Evolutionary conservation across 2,329 filamentous ascomycete genomes (phyloP), one percentile per base, ranked within the genome.

Genomic region (Penicillium brasilianum): DNA sequence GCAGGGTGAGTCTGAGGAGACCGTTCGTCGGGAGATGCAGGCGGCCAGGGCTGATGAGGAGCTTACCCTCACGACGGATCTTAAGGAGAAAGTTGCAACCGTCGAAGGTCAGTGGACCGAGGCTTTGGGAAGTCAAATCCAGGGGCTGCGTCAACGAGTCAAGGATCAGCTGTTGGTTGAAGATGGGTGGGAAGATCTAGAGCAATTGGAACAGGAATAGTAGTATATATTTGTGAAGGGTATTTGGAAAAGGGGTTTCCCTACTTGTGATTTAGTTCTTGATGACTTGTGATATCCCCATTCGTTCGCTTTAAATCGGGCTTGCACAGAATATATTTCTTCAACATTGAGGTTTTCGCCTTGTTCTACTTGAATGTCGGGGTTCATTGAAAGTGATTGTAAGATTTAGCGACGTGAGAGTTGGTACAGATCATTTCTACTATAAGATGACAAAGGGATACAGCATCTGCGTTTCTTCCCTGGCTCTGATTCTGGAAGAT

Each of bases 91-190:
- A 78, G 95, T 97, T 1, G 87, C 89, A 34, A 87, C 93, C 65
- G 91, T 98, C 36, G 93, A 97, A 77, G 90, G 92, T 57, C 92
- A 96, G 78, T 98, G 95, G 94, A 83, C 85, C 37, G 91, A 92
- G 70, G 93, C 91, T 5, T 81, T 98, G n/a, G 94, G 93, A 0
- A 88, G 88, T 64, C 87, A 88, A 58, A 84, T 98, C 68, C 86
- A 85, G 62, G 84, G 82, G 16, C 88, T 93, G 64, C 94, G 91
- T 77, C 86, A 88, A 73, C 82, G 90, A 55, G 89, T 97, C 0
- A 88, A 88, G 57, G 84, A 84, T 32, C 93, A 88, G 80, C 81
- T 97, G 68, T 78, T 92, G 64, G 85, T 87, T 71, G 88, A 87
- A 62, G 92, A 91, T n/a, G 94, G 92, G 0, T 96, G 93, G 92